A percentile compares a stretch with the other conserved stretches of the same genome.
phyloP scores from a whole-genome alignment of 257 asterid genomes.

The Solanum lignicaule region DNA sequence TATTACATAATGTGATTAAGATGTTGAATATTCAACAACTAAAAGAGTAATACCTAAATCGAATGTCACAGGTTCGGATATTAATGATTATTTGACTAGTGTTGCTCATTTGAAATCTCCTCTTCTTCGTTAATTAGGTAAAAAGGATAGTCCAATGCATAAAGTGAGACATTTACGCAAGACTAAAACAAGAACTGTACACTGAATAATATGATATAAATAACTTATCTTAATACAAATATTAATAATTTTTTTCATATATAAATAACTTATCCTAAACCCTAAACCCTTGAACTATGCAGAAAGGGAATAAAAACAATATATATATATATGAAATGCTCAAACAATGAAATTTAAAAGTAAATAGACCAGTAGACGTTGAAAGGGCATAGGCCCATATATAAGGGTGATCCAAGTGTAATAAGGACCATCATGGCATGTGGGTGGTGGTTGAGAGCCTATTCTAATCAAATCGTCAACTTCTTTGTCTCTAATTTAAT shows the following conservation, averaged over 20 bases:
- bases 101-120: neutral
- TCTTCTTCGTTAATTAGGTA: too few relatives aligned
- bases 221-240: neutral
- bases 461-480: neutral
- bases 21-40: too few relatives aligned
- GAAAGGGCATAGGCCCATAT: neutral
- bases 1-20: too few relatives aligned
- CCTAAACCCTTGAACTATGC: neutral
- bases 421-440: neutral
- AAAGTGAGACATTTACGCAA: accelerated
- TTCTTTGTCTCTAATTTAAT: neutral
- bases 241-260: neutral
- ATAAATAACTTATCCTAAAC: too few relatives aligned
- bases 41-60: neutral
- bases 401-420: neutral
- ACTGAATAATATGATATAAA: neutral
- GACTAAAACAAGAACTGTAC: accelerated
- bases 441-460: neutral
- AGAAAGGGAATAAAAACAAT: neutral
- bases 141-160: neutral
- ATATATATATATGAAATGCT: neutral
- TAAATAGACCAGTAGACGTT: neutral
- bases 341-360: neutral
- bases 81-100: too few relatives aligned
- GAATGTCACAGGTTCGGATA: neutral